phyloP scores from a whole-genome alignment of 140 eudicot species.

The Eryngium alpinum region DNA sequence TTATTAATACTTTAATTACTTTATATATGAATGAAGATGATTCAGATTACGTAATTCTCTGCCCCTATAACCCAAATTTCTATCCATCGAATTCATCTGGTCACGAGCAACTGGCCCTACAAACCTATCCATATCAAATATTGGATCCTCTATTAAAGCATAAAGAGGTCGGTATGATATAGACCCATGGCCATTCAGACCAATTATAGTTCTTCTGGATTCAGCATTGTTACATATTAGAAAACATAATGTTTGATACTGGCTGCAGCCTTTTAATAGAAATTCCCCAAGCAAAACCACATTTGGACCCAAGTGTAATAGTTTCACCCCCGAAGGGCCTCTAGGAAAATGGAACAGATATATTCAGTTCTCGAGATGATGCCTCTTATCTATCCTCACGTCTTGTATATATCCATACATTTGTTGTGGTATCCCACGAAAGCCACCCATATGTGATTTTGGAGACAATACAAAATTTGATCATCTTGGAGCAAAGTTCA shows the following conservation, averaged over 20 bases:
- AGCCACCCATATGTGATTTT: slow-evolving; percentile 50
- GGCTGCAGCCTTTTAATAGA: slow-evolving; percentile 69
- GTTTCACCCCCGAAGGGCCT: slow-evolving; percentile 57
- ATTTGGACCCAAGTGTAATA: slow-evolving; percentile 91
- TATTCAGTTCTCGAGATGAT: slow-evolving; percentile 48
- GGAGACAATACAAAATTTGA: slow-evolving; percentile 53
- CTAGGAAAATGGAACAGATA: slow-evolving; percentile 53
- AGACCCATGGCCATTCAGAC: slow-evolving; percentile 49
- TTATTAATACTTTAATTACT: too few relatives aligned
- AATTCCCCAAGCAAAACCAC: slow-evolving; percentile 94
- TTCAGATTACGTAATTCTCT: slow-evolving; percentile 36
- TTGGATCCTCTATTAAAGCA: slow-evolving; percentile 62
- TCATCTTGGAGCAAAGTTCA: slow-evolving; percentile 59
- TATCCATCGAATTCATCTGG: slow-evolving; percentile 35
- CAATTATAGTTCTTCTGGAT: slow-evolving; percentile 37
- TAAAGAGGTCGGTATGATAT: slow-evolving; percentile 40
- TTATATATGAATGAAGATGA: too few relatives aligned
- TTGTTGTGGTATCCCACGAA: slow-evolving; percentile 60
- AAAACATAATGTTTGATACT: slow-evolving; percentile 22
- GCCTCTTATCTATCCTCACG: slow-evolving; percentile 56
- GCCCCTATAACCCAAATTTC: slow-evolving; percentile 24
- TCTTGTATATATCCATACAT: slow-evolving; percentile 62
- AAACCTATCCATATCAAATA: slow-evolving; percentile 39
- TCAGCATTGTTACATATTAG: slow-evolving; percentile 37
- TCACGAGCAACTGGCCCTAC: slow-evolving; percentile 42